Evolutionary conservation across 1,139 yeast genomes (phyloP).

Genomic region (Scheffersomyces lignicola): DNA sequence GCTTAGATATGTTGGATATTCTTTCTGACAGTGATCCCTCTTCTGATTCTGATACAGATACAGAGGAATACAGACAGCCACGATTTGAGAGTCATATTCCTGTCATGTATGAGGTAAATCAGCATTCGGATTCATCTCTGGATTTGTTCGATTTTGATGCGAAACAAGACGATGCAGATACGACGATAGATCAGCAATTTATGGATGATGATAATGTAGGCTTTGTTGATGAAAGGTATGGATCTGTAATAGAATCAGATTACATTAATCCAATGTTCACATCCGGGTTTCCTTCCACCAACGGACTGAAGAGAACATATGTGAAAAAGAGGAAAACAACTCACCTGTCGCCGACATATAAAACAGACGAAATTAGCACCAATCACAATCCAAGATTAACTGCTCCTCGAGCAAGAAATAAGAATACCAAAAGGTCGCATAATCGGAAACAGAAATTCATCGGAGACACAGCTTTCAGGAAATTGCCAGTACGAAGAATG

Average conservation of each 20-base stretch:
- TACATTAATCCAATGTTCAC: conserved; percentile 21
- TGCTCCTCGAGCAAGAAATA: too few relatives aligned
- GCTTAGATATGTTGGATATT: neutral
- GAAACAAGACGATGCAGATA: neutral
- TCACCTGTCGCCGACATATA: neutral
- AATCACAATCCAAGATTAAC: too few relatives aligned
- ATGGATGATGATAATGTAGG: conserved; percentile 6
- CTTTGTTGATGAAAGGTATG: conserved; percentile 10
- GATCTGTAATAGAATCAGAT: conserved; percentile 19
- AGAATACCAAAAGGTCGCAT: too few relatives aligned
- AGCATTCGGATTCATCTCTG: neutral
- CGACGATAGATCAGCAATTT: conserved; percentile 1
- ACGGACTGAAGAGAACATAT: neutral
- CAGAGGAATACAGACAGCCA: too few relatives aligned
- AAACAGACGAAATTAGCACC: neutral
- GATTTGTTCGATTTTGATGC: conserved; percentile 1
- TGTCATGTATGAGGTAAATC: too few relatives aligned
- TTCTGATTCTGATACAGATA: neutral
- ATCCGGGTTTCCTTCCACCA: neutral
- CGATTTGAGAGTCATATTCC: too few relatives aligned
- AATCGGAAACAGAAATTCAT: neutral
- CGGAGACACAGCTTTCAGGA: neutral
- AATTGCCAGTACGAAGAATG: neutral
- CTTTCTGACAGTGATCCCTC: neutral
- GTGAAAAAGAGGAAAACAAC: conserved; percentile 5